These are phyloP conservation scores for Coccomyxa sp. DNA, from an alignment of 139 green algal genomes.

Conservation along the genomic window DNA sequence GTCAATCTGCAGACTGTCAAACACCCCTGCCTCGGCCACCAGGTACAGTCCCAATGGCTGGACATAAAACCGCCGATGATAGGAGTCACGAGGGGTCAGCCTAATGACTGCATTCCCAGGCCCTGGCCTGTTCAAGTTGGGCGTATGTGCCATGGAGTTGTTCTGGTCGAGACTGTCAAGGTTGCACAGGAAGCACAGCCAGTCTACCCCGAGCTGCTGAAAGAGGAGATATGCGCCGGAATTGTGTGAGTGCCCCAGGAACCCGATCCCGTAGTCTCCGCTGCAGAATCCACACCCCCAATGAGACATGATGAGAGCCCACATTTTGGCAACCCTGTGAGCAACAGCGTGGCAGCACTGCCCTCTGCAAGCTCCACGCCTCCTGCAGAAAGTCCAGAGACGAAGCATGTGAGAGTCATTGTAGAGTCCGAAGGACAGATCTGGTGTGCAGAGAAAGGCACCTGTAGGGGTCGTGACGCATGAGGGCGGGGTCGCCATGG, in stretches of 20 bases:
- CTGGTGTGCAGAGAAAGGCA: no score
- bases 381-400: no score
- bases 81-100: background rate
- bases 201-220: background rate
- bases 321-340: background rate
- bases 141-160: background rate
- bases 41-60: background rate
- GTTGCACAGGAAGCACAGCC: slow-evolving; percentile 2
- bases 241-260: background rate
- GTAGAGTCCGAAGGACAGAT: background rate
- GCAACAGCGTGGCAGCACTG: background rate
- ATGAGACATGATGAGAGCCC: background rate
- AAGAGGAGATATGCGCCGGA: background rate
- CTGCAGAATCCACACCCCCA: background rate
- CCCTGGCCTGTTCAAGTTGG: background rate
- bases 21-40: background rate
- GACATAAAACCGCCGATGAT: background rate
- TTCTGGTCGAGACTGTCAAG: background rate
- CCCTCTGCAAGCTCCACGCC: background rate
- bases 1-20: background rate
- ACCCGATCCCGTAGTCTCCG: slow-evolving; percentile 4
- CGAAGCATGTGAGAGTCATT: no score
- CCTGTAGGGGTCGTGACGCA: slow-evolving; percentile 6
- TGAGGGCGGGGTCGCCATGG: background rate
- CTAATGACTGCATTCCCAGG: background rate